These are phyloP conservation scores for Coemansia sp. DNA, from an alignment of 192 early-diverging fungal species.

Conservation along the genomic window DNA sequence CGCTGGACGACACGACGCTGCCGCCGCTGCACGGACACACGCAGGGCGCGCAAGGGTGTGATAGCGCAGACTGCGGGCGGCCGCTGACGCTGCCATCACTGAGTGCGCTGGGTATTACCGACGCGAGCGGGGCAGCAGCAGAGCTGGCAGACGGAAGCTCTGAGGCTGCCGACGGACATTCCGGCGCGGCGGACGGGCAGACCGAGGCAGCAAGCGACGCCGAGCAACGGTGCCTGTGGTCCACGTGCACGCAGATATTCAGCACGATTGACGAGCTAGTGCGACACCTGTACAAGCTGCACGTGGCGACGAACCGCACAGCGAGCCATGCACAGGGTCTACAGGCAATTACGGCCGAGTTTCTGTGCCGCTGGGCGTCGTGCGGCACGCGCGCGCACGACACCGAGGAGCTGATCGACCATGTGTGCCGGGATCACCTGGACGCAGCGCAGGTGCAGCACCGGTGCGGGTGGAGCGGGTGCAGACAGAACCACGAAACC, in stretches of 20 bases:
- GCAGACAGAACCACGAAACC: slow-evolving; percentile 36
- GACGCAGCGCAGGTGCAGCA: slow-evolving; percentile 49
- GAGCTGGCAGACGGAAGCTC: not conserved
- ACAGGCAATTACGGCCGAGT: slow-evolving; percentile 6
- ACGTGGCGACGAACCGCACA: slow-evolving; percentile 44
- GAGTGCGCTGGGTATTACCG: slow-evolving; percentile 32
- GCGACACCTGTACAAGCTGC: slow-evolving; percentile 49
- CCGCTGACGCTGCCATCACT: slow-evolving; percentile 43
- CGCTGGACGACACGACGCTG: slow-evolving; percentile 7
- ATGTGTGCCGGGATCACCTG: slow-evolving; percentile 59
- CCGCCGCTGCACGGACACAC: slow-evolving; percentile 38
- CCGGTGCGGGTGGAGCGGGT: slow-evolving; percentile 69
- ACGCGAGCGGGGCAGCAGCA: not conserved
- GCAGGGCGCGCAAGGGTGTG: slow-evolving; percentile 25
- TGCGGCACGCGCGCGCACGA: slow-evolving; percentile 54
- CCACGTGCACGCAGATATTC: slow-evolving; percentile 57
- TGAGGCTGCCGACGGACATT: too few species aligned
- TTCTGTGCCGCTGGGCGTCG: slow-evolving; percentile 60
- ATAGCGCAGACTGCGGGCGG: slow-evolving; percentile 25
- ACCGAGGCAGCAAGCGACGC: not conserved
- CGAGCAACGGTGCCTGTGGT: slow-evolving; percentile 64
- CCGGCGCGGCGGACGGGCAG: not conserved
- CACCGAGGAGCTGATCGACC: slow-evolving; percentile 56
- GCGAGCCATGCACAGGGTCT: slow-evolving; percentile 1
- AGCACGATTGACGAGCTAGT: slow-evolving; percentile 44